These are phyloP conservation scores for Arachnopeziza araneosa DNA, from an alignment of 2,329 filamentous ascomycete genomes.

Conservation along the genomic window DNA sequence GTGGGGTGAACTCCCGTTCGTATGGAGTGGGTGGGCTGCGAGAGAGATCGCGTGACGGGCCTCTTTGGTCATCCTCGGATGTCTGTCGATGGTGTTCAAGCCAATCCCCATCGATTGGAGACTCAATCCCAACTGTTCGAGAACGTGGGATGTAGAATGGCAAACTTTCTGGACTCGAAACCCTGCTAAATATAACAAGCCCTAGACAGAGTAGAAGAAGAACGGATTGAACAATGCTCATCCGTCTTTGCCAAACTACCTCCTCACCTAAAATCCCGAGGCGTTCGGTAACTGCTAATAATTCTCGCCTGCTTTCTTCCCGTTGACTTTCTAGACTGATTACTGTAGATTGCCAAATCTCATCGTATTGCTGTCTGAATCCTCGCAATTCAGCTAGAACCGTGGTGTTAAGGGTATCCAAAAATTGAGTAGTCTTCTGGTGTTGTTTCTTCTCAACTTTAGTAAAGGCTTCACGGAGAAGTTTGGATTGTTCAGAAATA, in stretches of 20 bases:
- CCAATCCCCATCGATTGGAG: neutral
- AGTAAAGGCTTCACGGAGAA: conserved; percentile 79
- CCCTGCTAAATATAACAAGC: conserved; percentile 73
- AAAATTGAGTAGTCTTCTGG: conserved; percentile 73
- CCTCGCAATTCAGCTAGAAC: conserved; percentile 75
- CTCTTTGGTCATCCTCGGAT: neutral
- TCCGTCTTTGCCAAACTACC: conserved; percentile 78
- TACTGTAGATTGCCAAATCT: conserved; percentile 93
- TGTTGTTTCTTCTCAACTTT: conserved; percentile 85
- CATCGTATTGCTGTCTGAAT: conserved; percentile 83
- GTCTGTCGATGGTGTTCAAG: neutral
- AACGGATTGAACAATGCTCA: conserved; percentile 87
- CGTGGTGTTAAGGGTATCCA: conserved; percentile 80
- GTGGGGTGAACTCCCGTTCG: neutral
- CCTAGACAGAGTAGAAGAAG: conserved; percentile 81
- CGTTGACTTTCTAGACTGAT: conserved; percentile 86
- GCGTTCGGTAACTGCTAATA: conserved; percentile 72
- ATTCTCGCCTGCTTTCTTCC: conserved; percentile 76
- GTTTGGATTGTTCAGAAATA: conserved; percentile 91
- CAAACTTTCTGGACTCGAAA: conserved; percentile 32
- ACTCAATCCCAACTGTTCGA: neutral
- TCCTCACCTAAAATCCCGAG: conserved; percentile 92
- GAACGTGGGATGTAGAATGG: neutral
- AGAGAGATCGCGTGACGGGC: neutral
- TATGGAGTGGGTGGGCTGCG: neutral